phyloP scores from a whole-genome alignment of 768 basidiomycete species.

The Lactarius indigo region DNA sequence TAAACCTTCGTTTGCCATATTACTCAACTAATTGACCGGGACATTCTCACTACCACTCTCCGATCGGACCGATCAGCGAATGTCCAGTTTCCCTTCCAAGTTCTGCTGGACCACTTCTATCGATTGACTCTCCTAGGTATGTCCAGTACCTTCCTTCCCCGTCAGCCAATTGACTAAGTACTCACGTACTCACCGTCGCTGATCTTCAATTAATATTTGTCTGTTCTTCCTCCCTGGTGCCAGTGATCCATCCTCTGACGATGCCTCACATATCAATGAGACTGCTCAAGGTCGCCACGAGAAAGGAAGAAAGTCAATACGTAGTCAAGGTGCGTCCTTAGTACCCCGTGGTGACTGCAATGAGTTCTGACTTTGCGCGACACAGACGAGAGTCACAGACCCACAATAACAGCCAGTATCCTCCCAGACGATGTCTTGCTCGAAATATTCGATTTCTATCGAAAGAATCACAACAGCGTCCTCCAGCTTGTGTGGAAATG shows the following conservation, averaged over 20 bases:
- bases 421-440: not conserved
- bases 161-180: conserved; percentile 46
- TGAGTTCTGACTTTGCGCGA: not conserved
- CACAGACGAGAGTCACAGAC: not conserved
- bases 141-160: conserved; percentile 21
- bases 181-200: too few relatives aligned
- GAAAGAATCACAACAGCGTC: not conserved
- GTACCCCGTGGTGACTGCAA: not conserved
- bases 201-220: not conserved
- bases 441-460: too few relatives aligned
- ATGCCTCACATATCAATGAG: not conserved
- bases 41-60: conserved; percentile 44
- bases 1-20: conserved; percentile 34
- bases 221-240: not conserved
- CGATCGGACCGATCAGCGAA: conserved; percentile 63
- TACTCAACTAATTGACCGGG: not conserved
- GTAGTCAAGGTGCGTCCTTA: not conserved
- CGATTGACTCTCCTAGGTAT: not conserved
- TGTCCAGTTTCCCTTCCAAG: conserved; percentile 56
- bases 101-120: not conserved
- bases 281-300: not conserved
- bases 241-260: not conserved
- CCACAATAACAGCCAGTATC: not conserved
- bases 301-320: not conserved
- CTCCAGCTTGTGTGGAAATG: too few relatives aligned